Evolutionary conservation across 257 asterid genomes (phyloP), one percentile per base, ranked within the genome.

Genomic region (Lycium barbarum): DNA sequence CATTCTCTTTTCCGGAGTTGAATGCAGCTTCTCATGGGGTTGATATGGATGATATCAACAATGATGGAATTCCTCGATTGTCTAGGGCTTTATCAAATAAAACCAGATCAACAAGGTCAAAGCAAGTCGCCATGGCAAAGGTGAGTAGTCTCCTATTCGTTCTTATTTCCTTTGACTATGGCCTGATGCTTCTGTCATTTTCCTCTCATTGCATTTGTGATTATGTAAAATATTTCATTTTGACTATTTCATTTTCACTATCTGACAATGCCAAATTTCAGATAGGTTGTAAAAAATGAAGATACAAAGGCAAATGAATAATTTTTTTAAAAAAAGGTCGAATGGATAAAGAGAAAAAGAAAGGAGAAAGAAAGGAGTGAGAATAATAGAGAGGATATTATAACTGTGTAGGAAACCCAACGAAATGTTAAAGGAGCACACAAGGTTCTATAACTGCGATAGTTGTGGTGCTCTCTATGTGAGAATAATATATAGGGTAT

Each of bases 11-110:
- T 84, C 97, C 98, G 7, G 97, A 90, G 85, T 73, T 89, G 86
- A 91, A 84, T 87, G 79, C 90, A 76, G 84, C 61, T 89, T 47
- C 93, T 71, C 79, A 61, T 67, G 90, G 88, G 57, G 66, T 89
- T 61, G 80, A 88, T 78, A 54, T 88, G 61, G 93, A 93, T 82
- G 97, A 88, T 83, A 73, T 91, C 47, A 82, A 90, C 40, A 82
- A 90, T 86, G 99, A 96, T 84, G 99, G 99, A 82, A 96, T 96
- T 84, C 99, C 99, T 83, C 97, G 91, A 55, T 86, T 96, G 86
- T 93, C 98, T 13, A 90, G 99, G 90, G 93, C 94, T 35, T 83
- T 91, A 58, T 96, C 99, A 0, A 92, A 92, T 85, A 94, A 93
- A 90, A 92, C 93, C 80, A 88, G 98, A 87, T 89, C 98, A 57